These are phyloP conservation scores for Penicillium sp. DNA, from an alignment of 2,329 filamentous ascomycete genomes.

Conservation along the genomic window DNA sequence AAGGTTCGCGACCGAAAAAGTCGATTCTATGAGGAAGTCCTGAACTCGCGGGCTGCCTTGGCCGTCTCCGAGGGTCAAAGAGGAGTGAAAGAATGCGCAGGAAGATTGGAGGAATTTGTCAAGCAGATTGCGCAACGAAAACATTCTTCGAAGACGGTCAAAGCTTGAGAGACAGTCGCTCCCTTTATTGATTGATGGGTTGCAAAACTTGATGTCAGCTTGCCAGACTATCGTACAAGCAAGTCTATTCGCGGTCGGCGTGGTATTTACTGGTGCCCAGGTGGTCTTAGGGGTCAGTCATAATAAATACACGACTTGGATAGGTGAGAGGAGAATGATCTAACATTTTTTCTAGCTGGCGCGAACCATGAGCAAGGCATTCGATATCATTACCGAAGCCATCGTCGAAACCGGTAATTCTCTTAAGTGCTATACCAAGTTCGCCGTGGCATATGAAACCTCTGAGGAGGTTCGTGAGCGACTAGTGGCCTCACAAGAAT, in stretches of 20 bases:
- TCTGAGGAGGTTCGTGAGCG: neutral
- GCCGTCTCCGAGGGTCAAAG: neutral
- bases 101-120: neutral
- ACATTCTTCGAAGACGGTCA: neutral
- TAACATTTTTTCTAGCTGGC: neutral
- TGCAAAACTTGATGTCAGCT: conserved; percentile 2
- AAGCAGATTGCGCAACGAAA: neutral
- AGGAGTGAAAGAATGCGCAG: neutral
- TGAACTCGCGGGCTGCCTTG: neutral
- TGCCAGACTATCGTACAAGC: conserved; percentile 7
- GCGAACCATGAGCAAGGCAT: neutral
- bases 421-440: neutral
- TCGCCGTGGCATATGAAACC: neutral
- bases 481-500: neutral
- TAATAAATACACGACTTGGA: neutral
- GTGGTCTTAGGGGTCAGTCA: neutral
- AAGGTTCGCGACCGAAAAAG: neutral
- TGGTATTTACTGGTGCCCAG: conserved; percentile 3
- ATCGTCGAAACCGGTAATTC: neutral
- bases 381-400: neutral
- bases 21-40: neutral
- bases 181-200: conserved; percentile 3
- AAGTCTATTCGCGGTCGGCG: conserved; percentile 7
- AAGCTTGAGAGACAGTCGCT: neutral
- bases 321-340: neutral